Evolutionary conservation across 345 rosid genomes (phyloP), one percentile per base, ranked within the genome.

Genomic region (Moricandia moricandioides): DNA sequence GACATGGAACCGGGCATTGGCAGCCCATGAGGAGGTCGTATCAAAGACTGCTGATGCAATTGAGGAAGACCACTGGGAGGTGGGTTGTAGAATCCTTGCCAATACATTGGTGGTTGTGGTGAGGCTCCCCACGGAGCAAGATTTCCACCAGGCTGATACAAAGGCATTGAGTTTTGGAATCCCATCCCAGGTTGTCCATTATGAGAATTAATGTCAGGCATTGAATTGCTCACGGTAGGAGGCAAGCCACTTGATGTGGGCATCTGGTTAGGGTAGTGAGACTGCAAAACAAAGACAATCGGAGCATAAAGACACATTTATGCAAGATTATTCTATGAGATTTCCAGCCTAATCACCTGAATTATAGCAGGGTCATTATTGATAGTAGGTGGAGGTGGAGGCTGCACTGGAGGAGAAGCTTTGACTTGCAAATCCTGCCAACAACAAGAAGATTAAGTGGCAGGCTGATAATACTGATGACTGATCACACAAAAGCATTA

Each of bases 341-440:
- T 35, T 21, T 64, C 14, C 57, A 14, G 39, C 14, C 59, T 16
- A 49, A n/a, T 73, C 61, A 93, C 97, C 96, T 93, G 98, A 72
- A 93, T 93, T 40, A 93, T 93, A 73, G 98, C 97, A 8, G 97
- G 97, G 69, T 93, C 98, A 82, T 89, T 89, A 82, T 88, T 87
- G 60, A 91, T 81, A 37, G 89, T 81, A 1, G 86, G 88, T 17
- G 83, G 65, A 16, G 86, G 85, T 18, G 83, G 63, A 51, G 96
- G 80, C 81, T 88, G 93, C 65, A 71, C 91, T 58, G 91, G 96
- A 26, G 96, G 89, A 72, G 96, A 91, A 67, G 96, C 89, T 83
- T 91, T 93, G 67, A 93, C 98, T 83, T 91, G 98, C 72, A 93
- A 86, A 78, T 93, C 98, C 98, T 93, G 83, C 54, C 74, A 76